These are phyloP conservation scores for Dactylellina cionopaga DNA, from an alignment of 2,329 filamentous ascomycete species.

Conservation along the genomic window DNA sequence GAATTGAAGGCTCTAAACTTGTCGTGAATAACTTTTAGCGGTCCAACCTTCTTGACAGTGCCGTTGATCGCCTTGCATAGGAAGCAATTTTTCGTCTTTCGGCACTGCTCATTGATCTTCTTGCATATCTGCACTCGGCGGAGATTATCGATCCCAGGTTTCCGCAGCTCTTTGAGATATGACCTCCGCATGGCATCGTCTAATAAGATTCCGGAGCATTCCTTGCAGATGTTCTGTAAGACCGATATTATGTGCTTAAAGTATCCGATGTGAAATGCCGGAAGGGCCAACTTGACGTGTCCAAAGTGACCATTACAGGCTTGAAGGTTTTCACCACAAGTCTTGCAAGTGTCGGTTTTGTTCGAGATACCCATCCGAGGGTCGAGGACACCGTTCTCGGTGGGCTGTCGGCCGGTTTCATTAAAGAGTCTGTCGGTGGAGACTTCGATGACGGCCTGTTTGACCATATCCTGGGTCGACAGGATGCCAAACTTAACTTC, in stretches of 20 bases:
- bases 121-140: conserved; percentile 85
- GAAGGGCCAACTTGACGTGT: conserved; percentile 87
- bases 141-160: conserved; percentile 85
- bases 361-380: conserved; percentile 86
- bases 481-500: conserved; percentile 94
- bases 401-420: conserved; percentile 72
- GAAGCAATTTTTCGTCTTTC: conserved; percentile 83
- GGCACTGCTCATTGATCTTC: conserved; percentile 86
- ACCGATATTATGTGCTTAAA: conserved; percentile 92
- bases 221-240: conserved; percentile 95
- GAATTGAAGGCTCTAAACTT: conserved; percentile 89
- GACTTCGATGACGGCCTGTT: conserved; percentile 92
- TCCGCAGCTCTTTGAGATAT: conserved; percentile 81
- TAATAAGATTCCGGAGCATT: conserved; percentile 85
- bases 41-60: conserved; percentile 87
- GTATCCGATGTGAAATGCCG: conserved; percentile 95
- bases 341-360: conserved; percentile 81
- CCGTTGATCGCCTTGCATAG: conserved; percentile 86
- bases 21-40: conserved; percentile 94
- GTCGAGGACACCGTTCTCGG: conserved; percentile 87
- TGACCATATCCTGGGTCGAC: conserved; percentile 94
- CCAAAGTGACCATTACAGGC: conserved; percentile 96
- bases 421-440: conserved; percentile 96
- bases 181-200: conserved; percentile 79
- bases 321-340: conserved; percentile 82